phyloP scores from a whole-genome alignment of 208 protist genomes.

The Trichomonas gallinae region DNA sequence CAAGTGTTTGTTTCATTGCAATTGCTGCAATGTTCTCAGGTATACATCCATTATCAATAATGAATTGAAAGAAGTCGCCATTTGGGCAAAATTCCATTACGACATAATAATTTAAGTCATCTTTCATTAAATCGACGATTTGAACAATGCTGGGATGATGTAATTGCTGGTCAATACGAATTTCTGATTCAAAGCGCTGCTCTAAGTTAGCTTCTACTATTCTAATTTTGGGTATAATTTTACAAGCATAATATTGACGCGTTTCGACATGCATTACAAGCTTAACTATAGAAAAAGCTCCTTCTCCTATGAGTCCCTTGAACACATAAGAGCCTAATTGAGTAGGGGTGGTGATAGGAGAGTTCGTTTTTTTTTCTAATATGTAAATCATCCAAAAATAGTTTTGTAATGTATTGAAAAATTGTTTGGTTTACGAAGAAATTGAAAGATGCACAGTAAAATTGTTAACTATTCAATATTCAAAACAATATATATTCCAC shows the following conservation, averaged over 20 bases:
- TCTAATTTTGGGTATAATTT: background rate
- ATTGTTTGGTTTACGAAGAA: too few relatives aligned
- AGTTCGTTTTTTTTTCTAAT: background rate
- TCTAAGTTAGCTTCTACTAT: background rate
- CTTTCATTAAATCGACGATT: background rate
- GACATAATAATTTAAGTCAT: background rate
- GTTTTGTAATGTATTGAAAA: too few relatives aligned
- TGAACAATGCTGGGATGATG: background rate
- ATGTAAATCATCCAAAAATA: too few relatives aligned
- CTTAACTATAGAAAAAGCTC: background rate
- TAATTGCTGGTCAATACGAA: background rate
- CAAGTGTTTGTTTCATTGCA: background rate
- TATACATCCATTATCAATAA: background rate
- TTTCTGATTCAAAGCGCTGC: background rate
- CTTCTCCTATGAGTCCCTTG: background rate
- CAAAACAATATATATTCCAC: too few relatives aligned
- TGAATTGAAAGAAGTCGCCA: background rate
- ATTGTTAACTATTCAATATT: too few relatives aligned
- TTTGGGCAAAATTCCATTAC: conserved; percentile 11
- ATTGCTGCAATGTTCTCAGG: background rate
- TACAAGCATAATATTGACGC: background rate
- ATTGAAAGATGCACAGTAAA: too few relatives aligned
- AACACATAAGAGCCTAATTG: background rate
- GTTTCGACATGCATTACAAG: background rate
- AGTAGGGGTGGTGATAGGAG: background rate